Evolutionary conservation across 108 stramenopile genomes (phyloP).

Genomic region (Poteriospumella lacustris): DNA sequence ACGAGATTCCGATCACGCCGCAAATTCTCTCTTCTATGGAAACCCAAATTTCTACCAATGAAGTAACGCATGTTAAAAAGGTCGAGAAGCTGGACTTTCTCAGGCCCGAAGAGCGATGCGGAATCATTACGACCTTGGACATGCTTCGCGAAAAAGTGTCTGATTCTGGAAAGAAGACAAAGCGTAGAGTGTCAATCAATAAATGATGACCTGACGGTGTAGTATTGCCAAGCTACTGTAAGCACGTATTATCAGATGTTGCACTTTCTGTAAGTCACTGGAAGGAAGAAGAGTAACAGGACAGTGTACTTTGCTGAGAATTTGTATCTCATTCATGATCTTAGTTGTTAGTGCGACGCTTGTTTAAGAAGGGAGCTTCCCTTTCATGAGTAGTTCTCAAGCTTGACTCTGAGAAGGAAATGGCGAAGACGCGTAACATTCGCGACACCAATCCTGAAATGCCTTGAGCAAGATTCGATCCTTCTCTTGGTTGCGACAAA

Average conservation of each 20-base stretch:
- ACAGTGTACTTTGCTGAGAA: slow-evolving; percentile 7
- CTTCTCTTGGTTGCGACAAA: slow-evolving; percentile 17
- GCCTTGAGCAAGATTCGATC: slow-evolving; percentile 1
- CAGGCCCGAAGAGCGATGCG: slow-evolving; percentile 5
- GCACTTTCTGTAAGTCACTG: slow-evolving; percentile 7
- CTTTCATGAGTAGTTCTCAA: slow-evolving; percentile 8
- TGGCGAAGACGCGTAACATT: neutral
- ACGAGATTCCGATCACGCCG: slow-evolving; percentile 6
- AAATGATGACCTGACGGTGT: slow-evolving; percentile 7
- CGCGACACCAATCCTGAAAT: slow-evolving; percentile 21
- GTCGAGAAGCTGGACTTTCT: slow-evolving; percentile 6
- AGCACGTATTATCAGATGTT: slow-evolving; percentile 8
- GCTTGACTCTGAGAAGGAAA: slow-evolving; percentile 7
- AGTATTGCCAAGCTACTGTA: slow-evolving; percentile 7
- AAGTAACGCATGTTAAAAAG: slow-evolving; percentile 8
- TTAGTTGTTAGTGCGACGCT: slow-evolving; percentile 7
- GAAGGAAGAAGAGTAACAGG: slow-evolving; percentile 7
- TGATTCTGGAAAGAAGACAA: slow-evolving; percentile 8
- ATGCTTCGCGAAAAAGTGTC: slow-evolving; percentile 7
- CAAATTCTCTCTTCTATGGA: slow-evolving; percentile 8
- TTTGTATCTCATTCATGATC: slow-evolving; percentile 8
- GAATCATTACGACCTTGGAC: slow-evolving; percentile 7
- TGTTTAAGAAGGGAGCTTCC: slow-evolving; percentile 7
- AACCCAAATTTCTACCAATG: slow-evolving; percentile 8
- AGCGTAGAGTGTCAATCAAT: slow-evolving; percentile 7